Evolutionary conservation across 306 rosid species (phyloP).

Genomic region (Cucurbita argyrosperma): DNA sequence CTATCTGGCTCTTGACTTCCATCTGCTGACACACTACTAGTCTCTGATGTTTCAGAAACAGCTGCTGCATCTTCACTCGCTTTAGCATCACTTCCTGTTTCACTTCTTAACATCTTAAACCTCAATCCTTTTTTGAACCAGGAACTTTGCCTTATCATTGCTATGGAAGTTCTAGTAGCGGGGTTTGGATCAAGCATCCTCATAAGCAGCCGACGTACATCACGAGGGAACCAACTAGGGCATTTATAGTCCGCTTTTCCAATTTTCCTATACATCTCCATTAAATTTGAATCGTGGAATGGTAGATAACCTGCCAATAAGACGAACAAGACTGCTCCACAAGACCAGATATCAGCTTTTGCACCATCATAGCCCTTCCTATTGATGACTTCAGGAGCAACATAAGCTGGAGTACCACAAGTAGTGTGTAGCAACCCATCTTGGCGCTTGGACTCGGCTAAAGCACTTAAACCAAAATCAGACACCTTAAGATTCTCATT

Average conservation of each 20-base stretch:
- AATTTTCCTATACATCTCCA: slow-evolving; percentile 80
- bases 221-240: slow-evolving; percentile 65
- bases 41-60: slow-evolving; percentile 17
- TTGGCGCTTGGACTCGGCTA: slow-evolving; percentile 39
- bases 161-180: slow-evolving; percentile 36
- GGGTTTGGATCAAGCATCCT: slow-evolving; percentile 69
- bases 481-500: slow-evolving; percentile 64
- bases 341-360: slow-evolving; percentile 91
- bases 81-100: slow-evolving; percentile 11
- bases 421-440: slow-evolving; percentile 66
- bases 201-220: slow-evolving; percentile 32
- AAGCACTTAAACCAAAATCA: slow-evolving; percentile 85
- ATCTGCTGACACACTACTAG: slow-evolving; percentile 16
- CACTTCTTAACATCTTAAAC: slow-evolving; percentile 11
- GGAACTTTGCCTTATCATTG: slow-evolving; percentile 32
- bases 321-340: slow-evolving; percentile 78
- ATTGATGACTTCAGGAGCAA: slow-evolving; percentile 75
- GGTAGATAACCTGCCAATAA: slow-evolving; percentile 84
- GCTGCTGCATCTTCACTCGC: slow-evolving; percentile 12
- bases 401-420: slow-evolving; percentile 96
- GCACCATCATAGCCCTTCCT: slow-evolving; percentile 83
- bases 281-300: slow-evolving; percentile 66
- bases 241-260: slow-evolving; percentile 46
- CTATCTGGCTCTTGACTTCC: slow-evolving; percentile 25
- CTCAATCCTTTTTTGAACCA: slow-evolving; percentile 55